Evolutionary conservation across 23 red algal species (phyloP).

Genomic region (Agarophyton chilense): DNA sequence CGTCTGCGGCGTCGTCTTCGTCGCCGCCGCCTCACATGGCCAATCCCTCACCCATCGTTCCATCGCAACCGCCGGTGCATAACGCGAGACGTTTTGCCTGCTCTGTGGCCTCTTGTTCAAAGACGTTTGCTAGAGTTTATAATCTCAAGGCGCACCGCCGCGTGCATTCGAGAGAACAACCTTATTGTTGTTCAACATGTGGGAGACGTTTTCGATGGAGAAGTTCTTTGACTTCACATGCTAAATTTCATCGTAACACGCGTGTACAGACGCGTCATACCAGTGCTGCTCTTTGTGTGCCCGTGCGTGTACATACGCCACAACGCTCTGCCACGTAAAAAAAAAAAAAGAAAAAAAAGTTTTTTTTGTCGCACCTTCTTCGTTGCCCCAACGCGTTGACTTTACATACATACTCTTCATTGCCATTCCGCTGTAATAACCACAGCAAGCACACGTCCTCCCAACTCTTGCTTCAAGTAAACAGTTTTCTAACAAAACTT

Average conservation of each 20-base stretch:
- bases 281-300: too few species aligned
- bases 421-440: too few species aligned
- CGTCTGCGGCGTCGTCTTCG: not conserved
- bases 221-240: conserved; percentile 19
- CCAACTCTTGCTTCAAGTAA: too few species aligned
- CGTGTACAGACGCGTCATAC: not conserved
- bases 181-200: conserved; percentile 14
- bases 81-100: not conserved
- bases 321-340: too few species aligned
- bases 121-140: conserved; percentile 25
- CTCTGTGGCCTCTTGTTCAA: not conserved
- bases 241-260: not conserved
- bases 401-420: too few species aligned
- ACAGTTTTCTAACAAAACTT: conserved; percentile 25
- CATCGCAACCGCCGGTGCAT: not conserved
- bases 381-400: too few species aligned
- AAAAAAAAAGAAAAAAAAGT: too few species aligned
- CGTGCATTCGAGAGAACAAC: conserved; percentile 26
- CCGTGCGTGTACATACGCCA: too few species aligned
- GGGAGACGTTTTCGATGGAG: conserved; percentile 39
- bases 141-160: conserved; percentile 52
- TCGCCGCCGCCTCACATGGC: not conserved
- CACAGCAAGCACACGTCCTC: too few species aligned
- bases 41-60: not conserved
- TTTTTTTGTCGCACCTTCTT: too few species aligned